Percentiles rank a stretch among this genome's conserved stretches.
Evolutionary conservation across 139 green algal genomes (phyloP).

Genomic region (Chlorella sp.): DNA sequence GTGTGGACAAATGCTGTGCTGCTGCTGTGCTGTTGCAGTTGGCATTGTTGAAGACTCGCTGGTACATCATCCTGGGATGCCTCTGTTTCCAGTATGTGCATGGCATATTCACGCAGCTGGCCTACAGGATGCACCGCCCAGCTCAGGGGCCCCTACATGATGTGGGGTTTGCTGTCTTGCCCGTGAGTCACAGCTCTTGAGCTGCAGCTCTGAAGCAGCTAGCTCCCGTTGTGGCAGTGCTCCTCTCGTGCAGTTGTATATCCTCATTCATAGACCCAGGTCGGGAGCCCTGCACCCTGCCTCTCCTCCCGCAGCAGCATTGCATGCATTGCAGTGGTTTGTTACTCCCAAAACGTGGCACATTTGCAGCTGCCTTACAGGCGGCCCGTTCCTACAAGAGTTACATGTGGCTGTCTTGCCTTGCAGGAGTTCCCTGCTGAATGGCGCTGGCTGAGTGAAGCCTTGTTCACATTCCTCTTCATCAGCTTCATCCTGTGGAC

Average conservation of each 20-base stretch:
- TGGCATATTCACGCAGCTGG: slow-evolving; percentile 79
- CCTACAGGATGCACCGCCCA: slow-evolving; percentile 70
- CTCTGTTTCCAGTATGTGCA: slow-evolving; percentile 82
- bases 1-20: no score
- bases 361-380: no score
- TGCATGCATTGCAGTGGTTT: no score
- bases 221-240: neutral
- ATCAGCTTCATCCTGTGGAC: slow-evolving; percentile 73
- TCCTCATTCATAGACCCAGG: no score
- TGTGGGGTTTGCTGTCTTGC: slow-evolving; percentile 63
- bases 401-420: no score
- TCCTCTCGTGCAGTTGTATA: no score
- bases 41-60: slow-evolving; percentile 62
- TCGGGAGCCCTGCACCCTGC: no score
- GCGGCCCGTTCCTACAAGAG: no score
- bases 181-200: slow-evolving; percentile 32
- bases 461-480: slow-evolving; percentile 68
- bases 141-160: slow-evolving; percentile 60
- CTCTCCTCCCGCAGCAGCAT: no score
- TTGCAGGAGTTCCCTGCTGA: slow-evolving; percentile 59
- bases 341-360: no score
- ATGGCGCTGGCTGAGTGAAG: slow-evolving; percentile 74
- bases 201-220: neutral
- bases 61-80: slow-evolving; percentile 68
- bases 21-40: no score